Evolutionary conservation across 352 stramenopile species (phyloP), one percentile per base, ranked within the genome.

Genomic region (Pythium vanterpoolii): DNA sequence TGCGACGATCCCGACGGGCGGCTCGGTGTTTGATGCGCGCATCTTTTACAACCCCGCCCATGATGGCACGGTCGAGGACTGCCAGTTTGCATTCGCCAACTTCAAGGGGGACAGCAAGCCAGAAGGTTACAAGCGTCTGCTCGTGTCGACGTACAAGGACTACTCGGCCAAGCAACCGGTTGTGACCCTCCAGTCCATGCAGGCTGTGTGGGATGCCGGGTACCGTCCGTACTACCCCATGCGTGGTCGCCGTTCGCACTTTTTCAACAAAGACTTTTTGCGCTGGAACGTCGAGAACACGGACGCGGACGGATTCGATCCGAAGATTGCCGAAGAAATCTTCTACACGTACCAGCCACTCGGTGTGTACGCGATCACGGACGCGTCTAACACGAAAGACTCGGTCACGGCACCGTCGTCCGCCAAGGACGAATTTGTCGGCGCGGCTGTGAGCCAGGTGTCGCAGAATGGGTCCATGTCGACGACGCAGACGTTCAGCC

Each of bases 151-250:
- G 2, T 87, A 89, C 54, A 62, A 26, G 10, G 60, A 58, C 14
- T 90, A 85, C 69, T 80, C 68, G 1, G 42, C 23, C 49, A 18
- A 71, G 46, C 61, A 54, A 6, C 39, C 69, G 11, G 64, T 89
- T 9, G 69, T 88, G 16, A 81, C 73, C 6, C 85, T 74, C 45
- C 83, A 92, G 50, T 73, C 83, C 7, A 92, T 92, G 83, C 50
- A 77, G 36, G 75, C 78, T 2, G 83, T 79, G 6, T 76, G 56
- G 45, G 48, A 56, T 2, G 44, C 62, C 6, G 80, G 77, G 2
- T 98, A 90, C 62, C 89, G 71, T 42, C 82, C 87, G 43, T 98
- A 97, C 72, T 91, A 96, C 21, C 92, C 92, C 6, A 89, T 94
- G 66, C 63, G 68, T 21, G 66, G 73, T 8, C 83, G 86, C 30